Evolutionary conservation across 2,329 filamentous ascomycete species (phyloP).

Genomic region (Sarocladium oryzae): DNA sequence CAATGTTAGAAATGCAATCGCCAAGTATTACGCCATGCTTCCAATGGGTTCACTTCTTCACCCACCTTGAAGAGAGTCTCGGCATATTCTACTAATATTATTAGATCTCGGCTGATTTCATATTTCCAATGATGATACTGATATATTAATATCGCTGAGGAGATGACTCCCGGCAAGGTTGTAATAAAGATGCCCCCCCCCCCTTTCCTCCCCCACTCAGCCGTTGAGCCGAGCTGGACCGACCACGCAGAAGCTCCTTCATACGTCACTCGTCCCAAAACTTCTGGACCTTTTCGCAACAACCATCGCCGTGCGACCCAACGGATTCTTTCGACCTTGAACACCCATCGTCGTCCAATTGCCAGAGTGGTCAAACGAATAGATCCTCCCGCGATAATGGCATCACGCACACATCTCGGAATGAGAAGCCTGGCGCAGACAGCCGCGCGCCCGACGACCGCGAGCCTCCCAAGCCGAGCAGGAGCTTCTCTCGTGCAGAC

Average conservation of each 20-base stretch:
- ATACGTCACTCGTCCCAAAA: conserved; percentile 7
- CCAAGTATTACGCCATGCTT: too few relatives aligned
- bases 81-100: too few relatives aligned
- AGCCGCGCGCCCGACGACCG: not conserved
- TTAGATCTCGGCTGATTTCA: too few relatives aligned
- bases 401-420: not conserved
- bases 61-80: too few relatives aligned
- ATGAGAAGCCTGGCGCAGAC: not conserved
- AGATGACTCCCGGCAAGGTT: too few relatives aligned
- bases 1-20: too few relatives aligned
- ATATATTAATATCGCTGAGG: too few relatives aligned
- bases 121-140: too few relatives aligned
- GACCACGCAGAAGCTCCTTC: conserved; percentile 1
- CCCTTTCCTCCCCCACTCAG: not conserved
- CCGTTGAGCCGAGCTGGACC: conserved; percentile 8
- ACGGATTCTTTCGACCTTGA: not conserved
- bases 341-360: not conserved
- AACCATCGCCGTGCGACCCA: not conserved
- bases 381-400: not conserved
- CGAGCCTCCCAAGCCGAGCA: not conserved
- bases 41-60: too few relatives aligned
- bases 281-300: not conserved
- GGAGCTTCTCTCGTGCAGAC: not conserved
- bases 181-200: too few relatives aligned
- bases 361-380: not conserved